phyloP scores from a whole-genome alignment of 805 yeast genomes.

The Myxozyma lipomycoides region DNA sequence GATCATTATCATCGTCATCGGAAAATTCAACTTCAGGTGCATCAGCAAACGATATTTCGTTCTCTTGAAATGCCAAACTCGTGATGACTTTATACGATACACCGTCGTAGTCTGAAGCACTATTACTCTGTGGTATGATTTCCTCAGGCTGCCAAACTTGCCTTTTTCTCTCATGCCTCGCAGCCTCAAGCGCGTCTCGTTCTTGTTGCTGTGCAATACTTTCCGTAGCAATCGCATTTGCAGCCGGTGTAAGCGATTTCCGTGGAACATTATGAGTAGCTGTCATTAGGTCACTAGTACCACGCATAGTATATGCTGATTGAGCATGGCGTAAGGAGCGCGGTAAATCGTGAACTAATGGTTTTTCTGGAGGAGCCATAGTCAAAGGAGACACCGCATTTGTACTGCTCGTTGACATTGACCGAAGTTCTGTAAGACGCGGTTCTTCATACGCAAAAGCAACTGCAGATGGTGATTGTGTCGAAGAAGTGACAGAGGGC shows the following conservation, averaged over 20 bases:
- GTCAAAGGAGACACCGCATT: background rate
- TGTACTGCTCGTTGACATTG: background rate
- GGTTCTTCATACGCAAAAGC: no score
- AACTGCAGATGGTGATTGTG: background rate
- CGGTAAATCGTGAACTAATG: background rate
- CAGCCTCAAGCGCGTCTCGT: background rate
- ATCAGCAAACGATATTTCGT: constrained; percentile 66
- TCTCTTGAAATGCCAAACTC: constrained; percentile 62
- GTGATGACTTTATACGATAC: constrained; percentile 31
- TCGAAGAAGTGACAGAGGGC: background rate
- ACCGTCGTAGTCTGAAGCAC: background rate
- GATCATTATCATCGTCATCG: constrained; percentile 25
- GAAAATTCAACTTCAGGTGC: constrained; percentile 50
- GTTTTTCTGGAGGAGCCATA: background rate
- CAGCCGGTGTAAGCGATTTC: constrained; percentile 12
- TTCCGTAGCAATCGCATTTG: constrained; percentile 4
- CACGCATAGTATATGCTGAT: background rate
- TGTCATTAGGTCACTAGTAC: background rate
- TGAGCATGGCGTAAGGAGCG: background rate
- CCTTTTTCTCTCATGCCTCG: background rate
- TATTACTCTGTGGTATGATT: background rate
- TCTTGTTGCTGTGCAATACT: constrained; percentile 1
- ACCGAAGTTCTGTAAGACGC: background rate
- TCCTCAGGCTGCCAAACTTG: background rate
- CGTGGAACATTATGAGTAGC: constrained; percentile 16